Percentiles rank a stretch among this genome's conserved stretches.
phyloP scores from a whole-genome alignment of 2,329 filamentous ascomycete genomes.

The Aspergillus pseudonomiae region DNA sequence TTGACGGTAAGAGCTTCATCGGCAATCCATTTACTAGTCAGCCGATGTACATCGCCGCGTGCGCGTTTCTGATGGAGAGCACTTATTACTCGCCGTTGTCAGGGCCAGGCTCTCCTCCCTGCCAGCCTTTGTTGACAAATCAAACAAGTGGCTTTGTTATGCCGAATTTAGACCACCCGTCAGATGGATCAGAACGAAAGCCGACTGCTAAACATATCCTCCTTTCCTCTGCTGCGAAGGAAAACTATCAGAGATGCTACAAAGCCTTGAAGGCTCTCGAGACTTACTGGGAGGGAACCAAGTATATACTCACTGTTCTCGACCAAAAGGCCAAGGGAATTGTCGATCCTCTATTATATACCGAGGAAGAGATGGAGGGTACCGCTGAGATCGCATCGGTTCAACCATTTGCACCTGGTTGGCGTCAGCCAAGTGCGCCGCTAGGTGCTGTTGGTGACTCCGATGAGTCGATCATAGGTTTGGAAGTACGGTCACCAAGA shows the following conservation, averaged over 20 bases:
- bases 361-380: slow-evolving; percentile 75
- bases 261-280: slow-evolving; percentile 81
- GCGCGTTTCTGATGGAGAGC: slow-evolving; percentile 84
- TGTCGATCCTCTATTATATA: slow-evolving; percentile 70
- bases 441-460: slow-evolving; percentile 33
- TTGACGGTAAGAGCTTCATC: slow-evolving; percentile 82
- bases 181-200: slow-evolving; percentile 32
- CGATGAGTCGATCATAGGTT: slow-evolving; percentile 23
- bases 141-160: slow-evolving; percentile 41
- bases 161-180: slow-evolving; percentile 34
- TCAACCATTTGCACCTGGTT: slow-evolving; percentile 55
- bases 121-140: slow-evolving; percentile 33
- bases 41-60: slow-evolving; percentile 88
- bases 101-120: slow-evolving; percentile 58
- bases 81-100: slow-evolving; percentile 69
- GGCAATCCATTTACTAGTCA: slow-evolving; percentile 89
- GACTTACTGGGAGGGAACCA: slow-evolving; percentile 81
- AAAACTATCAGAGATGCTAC: slow-evolving; percentile 86
- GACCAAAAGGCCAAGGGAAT: slow-evolving; percentile 88
- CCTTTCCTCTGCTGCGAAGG: slow-evolving; percentile 77
- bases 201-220: slow-evolving; percentile 68
- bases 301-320: slow-evolving; percentile 82
- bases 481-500: slow-evolving; percentile 48
- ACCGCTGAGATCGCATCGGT: slow-evolving; percentile 60
- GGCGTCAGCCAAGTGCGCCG: slow-evolving; percentile 44